Base-by-base conservation (phyloP, 2,329 filamentous ascomycete species). In the Fusarium pseudoanthophilum region DNA sequence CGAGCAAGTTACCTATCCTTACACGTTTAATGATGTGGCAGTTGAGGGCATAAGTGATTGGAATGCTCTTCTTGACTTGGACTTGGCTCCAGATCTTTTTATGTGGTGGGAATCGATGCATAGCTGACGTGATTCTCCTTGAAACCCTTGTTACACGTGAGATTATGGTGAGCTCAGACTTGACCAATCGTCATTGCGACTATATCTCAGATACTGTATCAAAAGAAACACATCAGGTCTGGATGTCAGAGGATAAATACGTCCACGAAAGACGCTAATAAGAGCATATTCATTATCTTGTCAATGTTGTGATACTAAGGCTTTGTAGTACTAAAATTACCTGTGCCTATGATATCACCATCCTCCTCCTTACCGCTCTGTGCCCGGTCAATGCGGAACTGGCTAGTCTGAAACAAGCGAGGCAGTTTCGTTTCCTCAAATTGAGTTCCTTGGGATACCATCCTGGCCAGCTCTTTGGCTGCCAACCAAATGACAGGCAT, bases 281-380 rank as follows among this genome's bases (percentile, higher is more conserved):
- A 11, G 21, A n/a, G 15, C 28, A 5, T 14, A 6, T 0, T 51
- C 20, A 15, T 51, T 4, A 24, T 20, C n/a, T 7, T 30, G 21
- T 37, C 5, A 15, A 21, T 28, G 3, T 15, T 26, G 0, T 26
- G 5, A 7, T 5, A 4, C 46, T 60, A 61, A 13, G 49, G 59
- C 30, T 61, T 61, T 24, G 30, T 43, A 13, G 59, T 28, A 21
- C 11, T 15, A n/a, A 61, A 56, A 7, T 36, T 56, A 14, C 59
- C 59, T 15, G 48, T 61, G 30, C 59, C 59, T n/a, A 61, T 61
- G 5, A 61, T 61, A 37, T 61, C 59, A 10, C 59, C 59, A 45
- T 61, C 39, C 15, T 56, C 59, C 14, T 61, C 59, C 9, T 34
- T 36, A 8, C 49, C 37, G 15, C 20, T 56, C 37, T 61, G 59